Percentiles rank a stretch among this genome's conserved stretches.
phyloP scores from a whole-genome alignment of 495 filamentous ascomycete genomes.

The Lophiostoma macrostomum region DNA sequence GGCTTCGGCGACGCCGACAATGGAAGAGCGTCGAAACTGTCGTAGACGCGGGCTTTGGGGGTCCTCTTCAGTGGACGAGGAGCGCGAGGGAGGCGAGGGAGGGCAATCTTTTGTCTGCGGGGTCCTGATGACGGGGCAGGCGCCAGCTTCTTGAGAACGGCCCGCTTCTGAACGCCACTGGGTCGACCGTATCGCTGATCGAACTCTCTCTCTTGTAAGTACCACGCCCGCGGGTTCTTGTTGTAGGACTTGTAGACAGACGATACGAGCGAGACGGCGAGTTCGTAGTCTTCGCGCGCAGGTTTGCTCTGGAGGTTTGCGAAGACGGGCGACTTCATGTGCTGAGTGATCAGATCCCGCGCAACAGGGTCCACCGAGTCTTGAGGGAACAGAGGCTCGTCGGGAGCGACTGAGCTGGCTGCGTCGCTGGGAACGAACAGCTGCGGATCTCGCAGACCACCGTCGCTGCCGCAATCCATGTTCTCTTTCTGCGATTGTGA shows the following conservation, averaged over 20 bases:
- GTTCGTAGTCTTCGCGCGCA: constrained; percentile 32
- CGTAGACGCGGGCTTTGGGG: constrained; percentile 21
- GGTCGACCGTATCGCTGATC: constrained; percentile 23
- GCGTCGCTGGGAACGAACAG: constrained; percentile 28
- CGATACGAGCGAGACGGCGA: constrained; percentile 26
- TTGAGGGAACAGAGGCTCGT: constrained; percentile 30
- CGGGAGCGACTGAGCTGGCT: constrained; percentile 12
- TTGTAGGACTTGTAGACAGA: constrained; percentile 27
- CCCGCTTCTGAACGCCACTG: constrained; percentile 21
- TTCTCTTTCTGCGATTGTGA: constrained; percentile 36
- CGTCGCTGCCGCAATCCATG: constrained; percentile 14
- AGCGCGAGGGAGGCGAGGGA: constrained; percentile 29
- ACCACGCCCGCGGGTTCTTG: constrained; percentile 30
- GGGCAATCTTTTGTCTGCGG: constrained; percentile 24
- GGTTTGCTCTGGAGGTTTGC: constrained; percentile 24
- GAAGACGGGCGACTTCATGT: constrained; percentile 28
- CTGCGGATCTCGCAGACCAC: constrained; percentile 26
- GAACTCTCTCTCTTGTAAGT: constrained; percentile 27
- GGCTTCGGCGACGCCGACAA: constrained; percentile 35
- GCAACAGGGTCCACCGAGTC: constrained; percentile 15
- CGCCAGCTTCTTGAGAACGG: constrained; percentile 28
- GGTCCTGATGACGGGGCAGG: constrained; percentile 27
- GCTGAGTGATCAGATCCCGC: constrained; percentile 20
- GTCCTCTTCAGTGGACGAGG: constrained; percentile 30
- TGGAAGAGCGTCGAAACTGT: constrained; percentile 30